These are phyloP conservation scores for Gymnopilus junonius DNA, from an alignment of 768 basidiomycete genomes.

Conservation along the genomic window DNA sequence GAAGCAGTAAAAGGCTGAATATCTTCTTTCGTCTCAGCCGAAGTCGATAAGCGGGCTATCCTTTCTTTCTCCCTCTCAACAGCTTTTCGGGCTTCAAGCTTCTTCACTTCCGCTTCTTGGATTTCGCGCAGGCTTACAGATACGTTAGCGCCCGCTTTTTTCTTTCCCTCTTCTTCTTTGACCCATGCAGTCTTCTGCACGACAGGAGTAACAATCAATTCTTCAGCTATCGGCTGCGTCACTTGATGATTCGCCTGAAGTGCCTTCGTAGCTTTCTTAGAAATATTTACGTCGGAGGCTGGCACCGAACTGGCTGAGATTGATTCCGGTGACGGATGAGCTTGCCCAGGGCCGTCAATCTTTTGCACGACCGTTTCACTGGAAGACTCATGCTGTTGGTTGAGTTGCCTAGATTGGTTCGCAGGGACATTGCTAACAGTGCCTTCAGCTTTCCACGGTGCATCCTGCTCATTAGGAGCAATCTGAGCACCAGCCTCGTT, in stretches of 20 bases:
- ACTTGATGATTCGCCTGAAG: neutral
- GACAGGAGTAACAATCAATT: conserved; percentile 15
- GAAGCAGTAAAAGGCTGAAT: conserved; percentile 67
- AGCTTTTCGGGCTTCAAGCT: conserved; percentile 74
- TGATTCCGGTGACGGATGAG: neutral
- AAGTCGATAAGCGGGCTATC: conserved; percentile 47
- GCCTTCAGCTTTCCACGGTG: conserved; percentile 7
- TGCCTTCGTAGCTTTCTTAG: conserved; percentile 5
- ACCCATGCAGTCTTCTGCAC: conserved; percentile 64
- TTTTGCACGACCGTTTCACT: conserved; percentile 9
- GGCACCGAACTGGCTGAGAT: neutral
- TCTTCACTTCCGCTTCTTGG: conserved; percentile 90
- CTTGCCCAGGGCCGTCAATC: neutral
- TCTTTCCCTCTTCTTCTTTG: conserved; percentile 71
- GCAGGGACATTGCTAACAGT: conserved; percentile 51
- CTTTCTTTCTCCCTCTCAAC: conserved; percentile 76
- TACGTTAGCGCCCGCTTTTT: conserved; percentile 44
- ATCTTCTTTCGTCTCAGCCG: conserved; percentile 53
- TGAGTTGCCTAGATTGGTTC: conserved; percentile 63
- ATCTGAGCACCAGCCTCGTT: neutral
- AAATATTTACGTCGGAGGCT: neutral
- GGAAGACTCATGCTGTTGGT: conserved; percentile 51
- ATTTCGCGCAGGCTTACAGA: conserved; percentile 88
- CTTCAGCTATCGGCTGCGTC: neutral
- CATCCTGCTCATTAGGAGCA: neutral